These are phyloP conservation scores for Tulasnella sp. DNA, from an alignment of 768 basidiomycete genomes.

Conservation along the genomic window DNA sequence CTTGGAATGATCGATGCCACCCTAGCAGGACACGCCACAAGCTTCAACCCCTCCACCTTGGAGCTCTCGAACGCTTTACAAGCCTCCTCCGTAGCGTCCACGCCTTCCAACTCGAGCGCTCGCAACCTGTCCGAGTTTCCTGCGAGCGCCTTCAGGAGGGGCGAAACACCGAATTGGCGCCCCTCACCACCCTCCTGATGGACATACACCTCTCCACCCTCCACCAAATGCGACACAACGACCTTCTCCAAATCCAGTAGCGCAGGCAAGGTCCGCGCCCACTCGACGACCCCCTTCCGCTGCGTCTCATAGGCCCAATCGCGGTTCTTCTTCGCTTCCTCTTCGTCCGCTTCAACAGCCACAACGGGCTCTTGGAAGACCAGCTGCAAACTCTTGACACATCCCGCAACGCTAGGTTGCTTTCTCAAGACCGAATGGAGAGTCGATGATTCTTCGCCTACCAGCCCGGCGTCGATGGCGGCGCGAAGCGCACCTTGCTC, in stretches of 20 bases:
- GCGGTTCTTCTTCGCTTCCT: background rate
- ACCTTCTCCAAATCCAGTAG: background rate
- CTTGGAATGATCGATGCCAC: conserved; percentile 4
- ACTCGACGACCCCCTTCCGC: conserved; percentile 4
- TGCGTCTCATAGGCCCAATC: background rate
- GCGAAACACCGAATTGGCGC: background rate
- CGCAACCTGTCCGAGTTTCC: background rate
- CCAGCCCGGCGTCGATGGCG: background rate
- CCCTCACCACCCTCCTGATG: conserved; percentile 1
- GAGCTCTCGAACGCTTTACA: conserved; percentile 1
- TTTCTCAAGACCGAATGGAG: background rate
- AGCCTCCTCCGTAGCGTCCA: background rate
- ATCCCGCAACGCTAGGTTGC: background rate
- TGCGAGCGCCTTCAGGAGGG: conserved; percentile 1
- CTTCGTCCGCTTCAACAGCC: no score
- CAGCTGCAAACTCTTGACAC: background rate
- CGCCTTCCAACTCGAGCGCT: conserved; percentile 1
- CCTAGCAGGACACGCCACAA: conserved; percentile 1
- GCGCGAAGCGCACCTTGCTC: background rate
- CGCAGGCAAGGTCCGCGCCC: conserved; percentile 8
- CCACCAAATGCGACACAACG: background rate
- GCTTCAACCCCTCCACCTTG: background rate
- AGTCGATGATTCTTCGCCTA: background rate
- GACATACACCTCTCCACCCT: conserved; percentile 1
- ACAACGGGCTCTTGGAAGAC: conserved; percentile 6